These are phyloP conservation scores for Solanum verrucosum DNA, from an alignment of 257 asterid species.

Conservation along the genomic window DNA sequence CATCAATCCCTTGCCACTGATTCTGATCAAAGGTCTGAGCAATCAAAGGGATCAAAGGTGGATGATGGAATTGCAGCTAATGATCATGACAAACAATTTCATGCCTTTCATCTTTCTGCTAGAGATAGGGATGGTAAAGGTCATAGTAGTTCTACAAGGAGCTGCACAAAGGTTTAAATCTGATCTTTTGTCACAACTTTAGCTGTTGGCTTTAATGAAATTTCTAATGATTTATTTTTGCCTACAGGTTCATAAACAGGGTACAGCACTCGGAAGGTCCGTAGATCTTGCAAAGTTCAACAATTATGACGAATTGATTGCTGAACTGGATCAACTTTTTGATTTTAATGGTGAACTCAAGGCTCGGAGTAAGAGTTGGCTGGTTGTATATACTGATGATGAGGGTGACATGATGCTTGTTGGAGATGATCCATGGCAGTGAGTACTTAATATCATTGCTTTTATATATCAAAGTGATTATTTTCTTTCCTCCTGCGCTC, in stretches of 20 bases:
- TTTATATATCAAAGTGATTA: neutral
- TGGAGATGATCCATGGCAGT: slow-evolving; percentile 99
- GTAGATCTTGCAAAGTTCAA: slow-evolving; percentile 83
- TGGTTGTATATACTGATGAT: slow-evolving; percentile 85
- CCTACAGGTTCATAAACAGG: slow-evolving; percentile 91
- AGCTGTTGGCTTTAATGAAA: neutral
- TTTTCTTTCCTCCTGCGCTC: neutral
- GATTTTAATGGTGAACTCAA: slow-evolving; percentile 84
- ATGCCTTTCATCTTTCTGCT: slow-evolving; percentile 19
- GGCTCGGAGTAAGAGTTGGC: slow-evolving; percentile 64
- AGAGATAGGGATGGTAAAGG: slow-evolving; percentile 55
- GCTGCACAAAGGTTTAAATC: slow-evolving; percentile 84
- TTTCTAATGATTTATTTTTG: neutral
- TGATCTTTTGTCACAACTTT: neutral
- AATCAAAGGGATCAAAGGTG: slow-evolving; percentile 47
- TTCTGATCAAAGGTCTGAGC: slow-evolving; percentile 44
- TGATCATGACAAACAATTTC: slow-evolving; percentile 58
- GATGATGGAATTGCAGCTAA: slow-evolving; percentile 31
- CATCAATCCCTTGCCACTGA: slow-evolving; percentile 33
- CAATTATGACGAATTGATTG: slow-evolving; percentile 58
- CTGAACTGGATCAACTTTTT: slow-evolving; percentile 72
- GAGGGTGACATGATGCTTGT: slow-evolving; percentile 99
- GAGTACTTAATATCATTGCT: slow-evolving; percentile 16
- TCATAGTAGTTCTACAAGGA: slow-evolving; percentile 57
- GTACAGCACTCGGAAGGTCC: slow-evolving; percentile 93